Evolutionary conservation across 2,329 filamentous ascomycete genomes (phyloP).

Genomic region (Akanthomyces lecanii): DNA sequence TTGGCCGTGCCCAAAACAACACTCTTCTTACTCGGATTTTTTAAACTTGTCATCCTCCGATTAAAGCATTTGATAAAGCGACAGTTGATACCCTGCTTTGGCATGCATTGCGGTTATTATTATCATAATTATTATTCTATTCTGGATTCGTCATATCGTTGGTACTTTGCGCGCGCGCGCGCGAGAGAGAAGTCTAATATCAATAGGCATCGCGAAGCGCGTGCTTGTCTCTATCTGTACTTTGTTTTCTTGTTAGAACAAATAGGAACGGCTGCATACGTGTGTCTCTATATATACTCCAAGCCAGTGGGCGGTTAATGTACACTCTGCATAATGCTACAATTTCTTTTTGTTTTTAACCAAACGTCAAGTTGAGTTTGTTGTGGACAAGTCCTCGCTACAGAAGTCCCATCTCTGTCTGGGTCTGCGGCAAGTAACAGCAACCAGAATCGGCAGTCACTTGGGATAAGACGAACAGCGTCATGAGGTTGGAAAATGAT

Average conservation of each 20-base stretch:
- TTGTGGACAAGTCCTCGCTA: too few species aligned
- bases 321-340: too few species aligned
- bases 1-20: not conserved
- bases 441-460: not conserved
- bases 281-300: too few species aligned
- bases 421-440: not conserved
- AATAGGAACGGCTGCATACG: too few species aligned
- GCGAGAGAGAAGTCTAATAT: too few species aligned
- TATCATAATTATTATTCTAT: not conserved
- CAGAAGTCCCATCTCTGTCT: too few species aligned
- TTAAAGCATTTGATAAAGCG: slow-evolving; percentile 1
- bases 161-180: too few species aligned
- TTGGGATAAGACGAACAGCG: not conserved
- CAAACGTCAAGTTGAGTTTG: too few species aligned
- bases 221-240: too few species aligned
- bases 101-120: not conserved
- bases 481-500: not conserved
- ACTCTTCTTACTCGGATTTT: not conserved
- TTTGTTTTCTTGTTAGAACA: too few species aligned
- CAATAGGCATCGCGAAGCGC: not conserved
- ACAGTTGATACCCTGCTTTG: slow-evolving; percentile 14
- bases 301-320: too few species aligned
- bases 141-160: not conserved
- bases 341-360: too few species aligned
- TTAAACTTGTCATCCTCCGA: not conserved